Conservation (phyloP, 306 rosid genomes). For the Phaseolus lunatus region DNA sequence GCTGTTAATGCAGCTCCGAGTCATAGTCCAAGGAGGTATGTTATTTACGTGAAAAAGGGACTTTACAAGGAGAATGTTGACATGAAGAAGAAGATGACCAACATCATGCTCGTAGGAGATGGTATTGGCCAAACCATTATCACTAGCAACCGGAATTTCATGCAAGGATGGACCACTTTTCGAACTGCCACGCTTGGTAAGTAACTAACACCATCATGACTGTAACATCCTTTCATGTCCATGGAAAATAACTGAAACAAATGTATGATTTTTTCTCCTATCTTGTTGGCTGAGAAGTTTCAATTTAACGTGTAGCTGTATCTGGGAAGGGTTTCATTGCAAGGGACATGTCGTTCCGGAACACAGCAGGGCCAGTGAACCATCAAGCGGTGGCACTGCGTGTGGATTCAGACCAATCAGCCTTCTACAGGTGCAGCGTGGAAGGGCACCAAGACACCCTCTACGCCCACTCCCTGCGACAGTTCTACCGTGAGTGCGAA, state of each 20-base stretch:
- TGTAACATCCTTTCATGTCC: too few relatives aligned
- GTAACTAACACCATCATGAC: not conserved
- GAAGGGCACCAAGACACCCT: constrained; percentile 91
- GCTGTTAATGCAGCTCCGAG: constrained; percentile 83
- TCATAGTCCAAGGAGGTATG: constrained; percentile 61
- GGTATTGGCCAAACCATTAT: constrained; percentile 84
- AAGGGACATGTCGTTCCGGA: constrained; percentile 72
- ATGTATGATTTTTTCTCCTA: too few relatives aligned
- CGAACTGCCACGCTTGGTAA: constrained; percentile 92
- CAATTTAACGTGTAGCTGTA: constrained; percentile 53
- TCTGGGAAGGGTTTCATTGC: constrained; percentile 87
- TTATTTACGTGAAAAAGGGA: constrained; percentile 80
- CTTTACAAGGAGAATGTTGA: constrained; percentile 81
- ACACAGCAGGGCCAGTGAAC: constrained; percentile 77
- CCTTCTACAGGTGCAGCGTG: constrained; percentile 78
- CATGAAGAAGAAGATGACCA: constrained; percentile 83
- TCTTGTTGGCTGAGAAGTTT: too few relatives aligned
- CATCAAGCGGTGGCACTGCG: constrained; percentile 84
- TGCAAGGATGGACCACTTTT: constrained; percentile 98
- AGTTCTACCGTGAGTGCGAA: constrained; percentile 79
- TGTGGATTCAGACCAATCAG: constrained; percentile 89
- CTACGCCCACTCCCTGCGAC: constrained; percentile 81
- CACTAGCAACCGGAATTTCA: constrained; percentile 75
- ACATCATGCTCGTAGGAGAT: constrained; percentile 83
- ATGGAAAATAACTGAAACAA: too few relatives aligned